phyloP scores from a whole-genome alignment of 371 early-diverging fungal species.

The Circinella umbellata region DNA sequence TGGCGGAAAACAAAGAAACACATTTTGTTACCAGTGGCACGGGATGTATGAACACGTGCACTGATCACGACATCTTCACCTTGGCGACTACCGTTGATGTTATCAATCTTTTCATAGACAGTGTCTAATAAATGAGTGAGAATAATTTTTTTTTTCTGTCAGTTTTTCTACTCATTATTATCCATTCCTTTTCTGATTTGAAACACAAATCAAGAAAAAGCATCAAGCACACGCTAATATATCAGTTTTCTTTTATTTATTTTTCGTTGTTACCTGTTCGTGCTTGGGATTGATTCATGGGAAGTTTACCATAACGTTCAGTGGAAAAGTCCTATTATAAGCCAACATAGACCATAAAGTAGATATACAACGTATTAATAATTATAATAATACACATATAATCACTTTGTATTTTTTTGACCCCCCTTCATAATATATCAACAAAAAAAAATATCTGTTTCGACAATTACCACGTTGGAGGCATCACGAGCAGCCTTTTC shows the following conservation, averaged over 20 bases:
- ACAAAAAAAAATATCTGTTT: neutral
- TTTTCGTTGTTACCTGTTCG: constrained; percentile 56
- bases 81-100: constrained; percentile 65
- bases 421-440: neutral
- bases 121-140: constrained; percentile 25
- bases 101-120: constrained; percentile 56
- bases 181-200: no score
- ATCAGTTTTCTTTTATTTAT: neutral
- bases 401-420: no score
- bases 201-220: no score
- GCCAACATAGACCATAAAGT: no score
- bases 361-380: no score
- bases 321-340: constrained; percentile 71
- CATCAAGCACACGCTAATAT: no score
- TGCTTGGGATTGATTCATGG: constrained; percentile 85
- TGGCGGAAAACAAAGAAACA: constrained; percentile 95
- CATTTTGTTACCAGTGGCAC: constrained; percentile 89
- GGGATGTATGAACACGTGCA: constrained; percentile 90
- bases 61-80: constrained; percentile 83
- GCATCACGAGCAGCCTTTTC: constrained; percentile 87
- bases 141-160: neutral
- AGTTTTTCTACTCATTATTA: neutral
- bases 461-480: constrained; percentile 53
- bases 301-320: constrained; percentile 88
- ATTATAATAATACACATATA: no score